A percentile compares a stretch with the other conserved stretches of the same genome.
Conservation (phyloP, 805 yeast species). For the Peterozyma toletana region DNA sequence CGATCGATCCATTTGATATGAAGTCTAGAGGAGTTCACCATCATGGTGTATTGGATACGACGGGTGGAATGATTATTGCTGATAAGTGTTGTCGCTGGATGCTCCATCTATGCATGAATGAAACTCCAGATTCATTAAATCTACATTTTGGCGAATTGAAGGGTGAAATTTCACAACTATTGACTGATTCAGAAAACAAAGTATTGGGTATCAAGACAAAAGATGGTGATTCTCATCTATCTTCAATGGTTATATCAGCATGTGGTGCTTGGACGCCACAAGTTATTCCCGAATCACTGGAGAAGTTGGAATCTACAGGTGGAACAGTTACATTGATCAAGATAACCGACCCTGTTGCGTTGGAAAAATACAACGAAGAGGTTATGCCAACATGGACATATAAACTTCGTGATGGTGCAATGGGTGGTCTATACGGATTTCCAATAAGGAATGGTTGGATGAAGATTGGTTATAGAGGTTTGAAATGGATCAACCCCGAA, state of each 20-base stretch:
- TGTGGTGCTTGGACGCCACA: conserved; percentile 17
- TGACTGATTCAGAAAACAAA: background rate
- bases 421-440: conserved; percentile 26
- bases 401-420: conserved; percentile 14
- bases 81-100: conserved; percentile 25
- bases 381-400: conserved; percentile 27
- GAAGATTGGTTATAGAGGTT: conserved; percentile 27
- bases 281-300: conserved; percentile 17
- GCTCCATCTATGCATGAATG: conserved; percentile 15
- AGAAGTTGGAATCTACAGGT: conserved; percentile 27
- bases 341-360: conserved; percentile 26
- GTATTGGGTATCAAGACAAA: conserved; percentile 16
- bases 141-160: too few relatives aligned
- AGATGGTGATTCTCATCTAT: conserved; percentile 14
- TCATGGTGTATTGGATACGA: conserved; percentile 20
- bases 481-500: conserved; percentile 25
- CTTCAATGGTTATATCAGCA: conserved; percentile 14
- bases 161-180: too few relatives aligned
- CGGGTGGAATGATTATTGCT: conserved; percentile 27
- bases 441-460: conserved; percentile 27
- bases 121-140: too few relatives aligned
- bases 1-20: conserved; percentile 9
- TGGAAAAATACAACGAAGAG: conserved; percentile 22
- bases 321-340: conserved; percentile 27
- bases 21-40: conserved; percentile 7